Evolutionary conservation across 2,329 filamentous ascomycete species (phyloP), one percentile per base, ranked within the genome.

Genomic region (Drechslerella dactyloides): DNA sequence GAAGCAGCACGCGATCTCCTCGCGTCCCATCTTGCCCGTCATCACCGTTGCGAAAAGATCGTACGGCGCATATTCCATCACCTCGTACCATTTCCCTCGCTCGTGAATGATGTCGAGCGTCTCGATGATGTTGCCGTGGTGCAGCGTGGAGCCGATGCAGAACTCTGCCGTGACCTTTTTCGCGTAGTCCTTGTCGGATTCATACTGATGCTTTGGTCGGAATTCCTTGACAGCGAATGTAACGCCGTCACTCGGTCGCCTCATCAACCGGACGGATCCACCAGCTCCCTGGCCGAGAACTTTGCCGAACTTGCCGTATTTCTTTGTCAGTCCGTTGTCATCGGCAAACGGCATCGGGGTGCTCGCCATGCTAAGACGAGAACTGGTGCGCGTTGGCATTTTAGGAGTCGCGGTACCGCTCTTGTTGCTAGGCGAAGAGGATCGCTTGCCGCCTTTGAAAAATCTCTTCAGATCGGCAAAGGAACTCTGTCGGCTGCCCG

Each of bases 181-280:
- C 76, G 92, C 91, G 78, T 99, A 99, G 76, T 97, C 94, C 77
- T 90, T 91, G 78, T 97, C 90, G 1, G 89, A 91, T 80, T 99
- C 94, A 80, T 97, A 96, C 0, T 90, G 88, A 80, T 99, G 93
- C 35, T 91, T 87, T 61, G 93, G 88, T 59, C 94, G 85, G 81
- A 99, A 99, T 78, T 99, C 93, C 80, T 99, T 99, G 59, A 97
- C 94, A 0, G 94, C 94, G 80, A 99, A 99, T 0, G 96, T 94
- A 5, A 91, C 91, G 24, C 90, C 90, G 78, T 99, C 94, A 74
- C 91, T 93, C 77, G 88, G 93, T 73, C 94, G 87, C 82, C 94
- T 97, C 88, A 99, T 91, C 56, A 99, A 81, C 74, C 93, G 87
- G 15, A 99, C 94, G 0, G 93, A 97, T 24, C 94, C 94, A 56